Conservation (phyloP, 2,329 filamentous ascomycete genomes). For the Fusarium sp. region DNA sequence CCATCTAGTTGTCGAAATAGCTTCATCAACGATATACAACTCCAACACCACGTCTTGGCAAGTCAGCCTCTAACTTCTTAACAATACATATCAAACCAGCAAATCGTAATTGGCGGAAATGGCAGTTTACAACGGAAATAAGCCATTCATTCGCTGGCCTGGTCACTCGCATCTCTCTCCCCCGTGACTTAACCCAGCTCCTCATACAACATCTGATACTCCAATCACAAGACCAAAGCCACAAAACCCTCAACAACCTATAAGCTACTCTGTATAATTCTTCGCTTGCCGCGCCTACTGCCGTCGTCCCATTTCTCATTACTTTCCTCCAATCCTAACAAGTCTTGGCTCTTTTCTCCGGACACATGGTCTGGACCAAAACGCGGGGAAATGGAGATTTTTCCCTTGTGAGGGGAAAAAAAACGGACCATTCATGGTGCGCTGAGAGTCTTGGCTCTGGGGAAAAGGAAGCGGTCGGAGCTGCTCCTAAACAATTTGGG, state of each 20-base stretch:
- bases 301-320: not conserved
- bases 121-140: not conserved
- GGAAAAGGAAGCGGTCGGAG: not conserved
- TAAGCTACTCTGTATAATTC: conserved; percentile 11
- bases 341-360: conserved; percentile 7
- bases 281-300: conserved; percentile 21
- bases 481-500: not conserved
- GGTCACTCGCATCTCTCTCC: not conserved
- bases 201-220: conserved; percentile 16
- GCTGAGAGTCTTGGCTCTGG: conserved; percentile 29
- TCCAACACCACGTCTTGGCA: not conserved
- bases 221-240: not conserved
- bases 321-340: not conserved
- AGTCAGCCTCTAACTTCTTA: not conserved
- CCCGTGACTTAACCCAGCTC: not conserved
- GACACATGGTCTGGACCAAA: conserved; percentile 13
- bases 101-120: not conserved
- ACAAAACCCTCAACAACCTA: conserved; percentile 1
- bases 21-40: not conserved
- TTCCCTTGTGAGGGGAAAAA: conserved; percentile 24
- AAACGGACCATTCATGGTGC: conserved; percentile 41
- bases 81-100: not conserved
- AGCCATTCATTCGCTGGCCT: not conserved
- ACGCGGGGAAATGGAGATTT: conserved; percentile 45
- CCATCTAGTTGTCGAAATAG: not conserved